Base-by-base conservation (phyloP, 345 rosid species). In the Aegle marmelos region DNA sequence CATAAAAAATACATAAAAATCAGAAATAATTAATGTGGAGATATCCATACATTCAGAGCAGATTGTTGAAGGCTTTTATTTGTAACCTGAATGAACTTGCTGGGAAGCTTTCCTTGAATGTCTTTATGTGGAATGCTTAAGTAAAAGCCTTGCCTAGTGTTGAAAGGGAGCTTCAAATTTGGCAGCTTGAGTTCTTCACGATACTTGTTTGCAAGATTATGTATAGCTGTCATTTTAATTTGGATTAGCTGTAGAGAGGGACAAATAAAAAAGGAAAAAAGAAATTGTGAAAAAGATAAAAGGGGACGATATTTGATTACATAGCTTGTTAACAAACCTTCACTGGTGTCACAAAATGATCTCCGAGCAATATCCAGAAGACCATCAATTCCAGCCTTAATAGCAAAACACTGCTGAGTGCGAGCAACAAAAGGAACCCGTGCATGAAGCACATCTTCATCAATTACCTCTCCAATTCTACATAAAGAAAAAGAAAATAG, bases 401-500 rank as follows among this genome's bases (percentile, higher is more conserved):
- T 91, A 86, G 98, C 99, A 87, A 95, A 95, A 86, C 98, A 95
- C 85, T 95, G 99, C 82, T 95, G 98, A 76, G 99, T 92, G 74
- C 97, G 97, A 75, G 99, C 98, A 85, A 93, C 88, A 84, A 93
- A 95, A 70, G 99, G 95, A 81, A 86, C 94, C 69, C 98, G 91
- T 78, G 99, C 93, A 82, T 95, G 99, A 80, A 95, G 98, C 79
- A 95, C 95, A 82, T 93, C 97, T 85, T 93, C 99, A 79, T 93
- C 97, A 34, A 95, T 91, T 60, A 90, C 97, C 82, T 91, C 98
- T 39, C 97, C 93, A 31, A 93, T 82, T 84, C 99, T 95, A 85
- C 80, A 77, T 37, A 79, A 58, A 54, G 31, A 45, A 22, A 31
- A 64, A 33, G 39, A 64, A 19, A 45, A 45, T 17, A 13, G 3